Conservation (phyloP, 768 basidiomycete species). For the Tricholoma sp. region DNA sequence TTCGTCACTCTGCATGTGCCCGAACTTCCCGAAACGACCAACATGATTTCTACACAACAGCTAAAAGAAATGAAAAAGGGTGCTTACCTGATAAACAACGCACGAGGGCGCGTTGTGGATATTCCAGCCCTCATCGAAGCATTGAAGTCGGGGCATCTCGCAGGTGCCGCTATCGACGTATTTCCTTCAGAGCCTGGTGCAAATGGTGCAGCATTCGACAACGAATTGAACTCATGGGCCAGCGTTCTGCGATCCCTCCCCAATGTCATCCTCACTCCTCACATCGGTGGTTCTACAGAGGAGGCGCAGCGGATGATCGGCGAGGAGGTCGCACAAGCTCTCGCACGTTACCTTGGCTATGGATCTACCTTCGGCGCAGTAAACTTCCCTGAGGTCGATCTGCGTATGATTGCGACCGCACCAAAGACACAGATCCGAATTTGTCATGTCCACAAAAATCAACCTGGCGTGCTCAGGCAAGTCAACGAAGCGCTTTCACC, state of each 20-base stretch:
- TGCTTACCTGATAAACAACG: slow-evolving; percentile 95
- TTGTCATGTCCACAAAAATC: slow-evolving; percentile 94
- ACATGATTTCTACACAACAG: slow-evolving; percentile 80
- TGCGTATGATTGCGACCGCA: slow-evolving; percentile 85
- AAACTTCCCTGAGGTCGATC: slow-evolving; percentile 98
- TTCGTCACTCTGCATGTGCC: slow-evolving; percentile 97
- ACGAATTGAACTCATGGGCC: slow-evolving; percentile 84
- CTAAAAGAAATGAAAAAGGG: slow-evolving; percentile 92
- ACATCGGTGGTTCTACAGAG: slow-evolving; percentile 98
- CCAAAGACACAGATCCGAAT: slow-evolving; percentile 80
- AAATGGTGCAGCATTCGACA: slow-evolving; percentile 87
- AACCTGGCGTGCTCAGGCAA: slow-evolving; percentile 89
- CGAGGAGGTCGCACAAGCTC: slow-evolving; percentile 82
- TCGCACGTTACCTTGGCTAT: slow-evolving; percentile 87
- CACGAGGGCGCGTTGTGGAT: slow-evolving; percentile 93
- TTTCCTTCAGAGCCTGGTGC: slow-evolving; percentile 91
- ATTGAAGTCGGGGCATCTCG: slow-evolving; percentile 81
- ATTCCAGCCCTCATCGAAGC: slow-evolving; percentile 84
- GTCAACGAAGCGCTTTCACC: slow-evolving; percentile 93
- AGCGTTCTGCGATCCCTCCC: slow-evolving; percentile 67
- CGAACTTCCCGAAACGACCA: slow-evolving; percentile 91
- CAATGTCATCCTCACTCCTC: slow-evolving; percentile 96
- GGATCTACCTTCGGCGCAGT: slow-evolving; percentile 90
- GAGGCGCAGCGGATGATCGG: slow-evolving; percentile 98
- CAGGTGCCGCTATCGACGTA: slow-evolving; percentile 88